phyloP scores from a whole-genome alignment of 2,329 filamentous ascomycete genomes.

The Colletotrichum tabaci region DNA sequence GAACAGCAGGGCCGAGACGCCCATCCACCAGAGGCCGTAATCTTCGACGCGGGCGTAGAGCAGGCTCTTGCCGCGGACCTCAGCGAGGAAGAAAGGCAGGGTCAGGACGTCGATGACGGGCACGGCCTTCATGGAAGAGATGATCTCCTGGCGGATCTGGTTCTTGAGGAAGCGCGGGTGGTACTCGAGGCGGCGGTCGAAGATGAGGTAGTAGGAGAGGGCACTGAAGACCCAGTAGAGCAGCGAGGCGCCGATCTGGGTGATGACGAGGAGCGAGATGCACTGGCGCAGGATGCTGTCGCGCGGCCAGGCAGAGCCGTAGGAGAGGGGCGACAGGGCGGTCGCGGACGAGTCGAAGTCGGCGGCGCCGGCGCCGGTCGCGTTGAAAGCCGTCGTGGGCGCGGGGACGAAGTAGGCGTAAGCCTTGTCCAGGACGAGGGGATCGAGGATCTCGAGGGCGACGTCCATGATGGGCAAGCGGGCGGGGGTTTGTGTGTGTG shows the following conservation, averaged over 20 bases:
- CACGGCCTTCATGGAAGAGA: conserved; percentile 58
- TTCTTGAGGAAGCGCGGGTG: conserved; percentile 65
- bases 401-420: conserved; percentile 57
- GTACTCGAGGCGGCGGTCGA: conserved; percentile 61
- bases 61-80: conserved; percentile 62
- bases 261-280: conserved; percentile 56
- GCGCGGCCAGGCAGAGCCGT: conserved; percentile 54
- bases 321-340: conserved; percentile 16
- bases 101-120: conserved; percentile 62
- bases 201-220: conserved; percentile 80
- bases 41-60: conserved; percentile 57
- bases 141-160: conserved; percentile 61
- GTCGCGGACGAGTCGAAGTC: conserved; percentile 12
- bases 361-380: conserved; percentile 35
- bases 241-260: conserved; percentile 54
- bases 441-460: conserved; percentile 58
- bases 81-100: conserved; percentile 61
- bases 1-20: conserved; percentile 56
- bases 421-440: conserved; percentile 56
- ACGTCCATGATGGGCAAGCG: conserved; percentile 52
- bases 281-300: conserved; percentile 59
- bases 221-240: conserved; percentile 78
- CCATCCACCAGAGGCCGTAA: conserved; percentile 58
- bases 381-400: conserved; percentile 19
- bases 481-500: conserved; percentile 8